phyloP scores from a whole-genome alignment of 108 stramenopile genomes.

The Skeletonema menzelii region DNA sequence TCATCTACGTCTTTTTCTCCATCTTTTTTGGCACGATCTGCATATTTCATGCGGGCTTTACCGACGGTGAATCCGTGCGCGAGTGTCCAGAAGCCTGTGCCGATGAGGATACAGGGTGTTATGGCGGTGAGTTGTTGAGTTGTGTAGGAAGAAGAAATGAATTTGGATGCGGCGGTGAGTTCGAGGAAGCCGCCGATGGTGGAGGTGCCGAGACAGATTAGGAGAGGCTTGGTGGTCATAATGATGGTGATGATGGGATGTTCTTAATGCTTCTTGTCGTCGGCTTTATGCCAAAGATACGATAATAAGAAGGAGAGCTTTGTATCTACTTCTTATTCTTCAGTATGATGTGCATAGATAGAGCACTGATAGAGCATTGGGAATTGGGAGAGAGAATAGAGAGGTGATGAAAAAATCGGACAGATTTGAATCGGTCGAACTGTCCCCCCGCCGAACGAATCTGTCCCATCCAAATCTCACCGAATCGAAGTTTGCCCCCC shows the following conservation, averaged over 20 bases:
- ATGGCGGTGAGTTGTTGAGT: conserved; percentile 27
- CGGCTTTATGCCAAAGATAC: too few relatives aligned
- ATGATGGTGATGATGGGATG: neutral
- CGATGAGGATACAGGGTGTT: conserved; percentile 50
- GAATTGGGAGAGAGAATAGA: too few relatives aligned
- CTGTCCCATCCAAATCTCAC: too few relatives aligned
- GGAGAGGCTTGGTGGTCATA: conserved; percentile 1
- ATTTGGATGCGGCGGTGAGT: neutral
- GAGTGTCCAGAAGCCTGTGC: conserved; percentile 51
- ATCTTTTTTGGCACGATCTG: conserved; percentile 57
- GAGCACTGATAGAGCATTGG: too few relatives aligned
- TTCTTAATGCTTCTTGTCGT: too few relatives aligned
- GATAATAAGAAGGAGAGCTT: too few relatives aligned
- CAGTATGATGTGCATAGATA: too few relatives aligned
- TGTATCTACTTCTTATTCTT: too few relatives aligned
- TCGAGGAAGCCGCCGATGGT: conserved; percentile 22
- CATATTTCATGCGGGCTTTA: conserved; percentile 52
- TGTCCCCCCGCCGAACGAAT: too few relatives aligned
- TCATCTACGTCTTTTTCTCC: conserved; percentile 42
- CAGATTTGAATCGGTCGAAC: too few relatives aligned
- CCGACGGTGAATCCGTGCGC: conserved; percentile 56
- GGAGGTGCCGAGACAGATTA: neutral
- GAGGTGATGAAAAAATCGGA: too few relatives aligned
- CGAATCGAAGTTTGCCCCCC: too few relatives aligned
- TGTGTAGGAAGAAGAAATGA: neutral